Percentiles rank a stretch among this genome's conserved stretches.
These are phyloP conservation scores for Emmonsiellopsis sp. DNA, from an alignment of 2,329 filamentous ascomycete species.

Conservation along the genomic window DNA sequence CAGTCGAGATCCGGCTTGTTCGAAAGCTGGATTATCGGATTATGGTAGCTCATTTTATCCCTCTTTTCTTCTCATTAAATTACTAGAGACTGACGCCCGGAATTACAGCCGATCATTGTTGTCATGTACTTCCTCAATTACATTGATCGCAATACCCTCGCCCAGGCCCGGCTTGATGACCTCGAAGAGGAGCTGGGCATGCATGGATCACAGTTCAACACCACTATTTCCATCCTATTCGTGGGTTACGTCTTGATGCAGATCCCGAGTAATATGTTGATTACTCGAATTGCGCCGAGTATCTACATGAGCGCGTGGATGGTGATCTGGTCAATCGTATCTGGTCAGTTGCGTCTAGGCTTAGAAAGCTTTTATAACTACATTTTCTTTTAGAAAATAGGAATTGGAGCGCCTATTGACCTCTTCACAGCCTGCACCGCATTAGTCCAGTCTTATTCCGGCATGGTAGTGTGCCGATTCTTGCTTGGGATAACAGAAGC, in stretches of 20 bases:
- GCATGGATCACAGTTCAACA: slow-evolving; percentile 36
- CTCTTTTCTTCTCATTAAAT: neutral
- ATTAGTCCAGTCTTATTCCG: slow-evolving; percentile 33
- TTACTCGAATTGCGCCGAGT: slow-evolving; percentile 12
- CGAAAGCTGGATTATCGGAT: slow-evolving; percentile 35
- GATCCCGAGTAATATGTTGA: slow-evolving; percentile 15
- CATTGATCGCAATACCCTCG: slow-evolving; percentile 14
- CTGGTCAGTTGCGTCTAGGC: slow-evolving; percentile 7
- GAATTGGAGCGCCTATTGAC: slow-evolving; percentile 15
- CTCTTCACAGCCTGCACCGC: slow-evolving; percentile 29
- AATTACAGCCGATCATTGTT: slow-evolving; percentile 15
- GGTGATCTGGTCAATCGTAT: slow-evolving; percentile 3
- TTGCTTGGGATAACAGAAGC: slow-evolving; percentile 14
- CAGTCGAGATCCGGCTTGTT: slow-evolving; percentile 32
- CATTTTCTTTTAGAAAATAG: slow-evolving; percentile 16
- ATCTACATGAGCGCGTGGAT: slow-evolving; percentile 12
- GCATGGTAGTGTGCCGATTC: slow-evolving; percentile 26
- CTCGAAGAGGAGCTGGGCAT: slow-evolving; percentile 32
- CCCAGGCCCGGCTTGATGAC: slow-evolving; percentile 13
- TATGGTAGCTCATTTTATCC: slow-evolving; percentile 24
- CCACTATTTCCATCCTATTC: slow-evolving; percentile 37
- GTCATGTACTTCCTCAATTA: slow-evolving; percentile 21
- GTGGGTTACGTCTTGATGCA: slow-evolving; percentile 22
- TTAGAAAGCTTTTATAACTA: neutral
- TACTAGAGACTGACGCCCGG: neutral